Conservation (phyloP, 768 basidiomycete species). For the Russula sp. region DNA sequence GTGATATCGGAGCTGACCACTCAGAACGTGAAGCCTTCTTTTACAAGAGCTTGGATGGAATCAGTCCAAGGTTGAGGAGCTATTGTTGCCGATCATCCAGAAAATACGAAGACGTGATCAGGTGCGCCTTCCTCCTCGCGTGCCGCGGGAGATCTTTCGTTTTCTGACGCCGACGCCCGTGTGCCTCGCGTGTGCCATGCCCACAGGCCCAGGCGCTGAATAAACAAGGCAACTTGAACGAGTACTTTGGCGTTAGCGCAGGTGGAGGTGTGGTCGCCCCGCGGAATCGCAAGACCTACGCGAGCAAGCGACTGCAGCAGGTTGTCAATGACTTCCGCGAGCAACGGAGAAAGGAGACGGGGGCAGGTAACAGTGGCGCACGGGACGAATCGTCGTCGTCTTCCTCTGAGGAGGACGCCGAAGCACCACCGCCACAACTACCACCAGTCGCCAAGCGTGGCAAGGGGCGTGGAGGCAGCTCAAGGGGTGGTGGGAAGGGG, state of each 20-base stretch:
- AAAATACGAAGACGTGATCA: constrained; percentile 79
- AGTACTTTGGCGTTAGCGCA: constrained; percentile 65
- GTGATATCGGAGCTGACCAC: constrained; percentile 21
- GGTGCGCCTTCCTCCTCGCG: constrained; percentile 35
- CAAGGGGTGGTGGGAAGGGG: not conserved
- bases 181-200: not conserved
- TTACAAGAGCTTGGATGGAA: constrained; percentile 78
- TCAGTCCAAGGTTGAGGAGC: constrained; percentile 78
- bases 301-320: constrained; percentile 82
- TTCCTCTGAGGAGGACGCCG: not conserved
- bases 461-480: constrained; percentile 2
- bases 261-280: constrained; percentile 71
- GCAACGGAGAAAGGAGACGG: constrained; percentile 31
- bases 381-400: not conserved
- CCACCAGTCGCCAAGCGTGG: not conserved
- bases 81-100: constrained; percentile 87
- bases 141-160: not conserved
- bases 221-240: constrained; percentile 69
- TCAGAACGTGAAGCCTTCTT: constrained; percentile 47
- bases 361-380: not conserved
- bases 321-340: constrained; percentile 79
- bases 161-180: not conserved
- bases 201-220: constrained; percentile 55
- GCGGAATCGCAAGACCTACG: constrained; percentile 71
- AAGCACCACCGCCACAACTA: not conserved